These are phyloP conservation scores for Xerocomus potaroensis DNA, from an alignment of 768 basidiomycete genomes.

Conservation along the genomic window DNA sequence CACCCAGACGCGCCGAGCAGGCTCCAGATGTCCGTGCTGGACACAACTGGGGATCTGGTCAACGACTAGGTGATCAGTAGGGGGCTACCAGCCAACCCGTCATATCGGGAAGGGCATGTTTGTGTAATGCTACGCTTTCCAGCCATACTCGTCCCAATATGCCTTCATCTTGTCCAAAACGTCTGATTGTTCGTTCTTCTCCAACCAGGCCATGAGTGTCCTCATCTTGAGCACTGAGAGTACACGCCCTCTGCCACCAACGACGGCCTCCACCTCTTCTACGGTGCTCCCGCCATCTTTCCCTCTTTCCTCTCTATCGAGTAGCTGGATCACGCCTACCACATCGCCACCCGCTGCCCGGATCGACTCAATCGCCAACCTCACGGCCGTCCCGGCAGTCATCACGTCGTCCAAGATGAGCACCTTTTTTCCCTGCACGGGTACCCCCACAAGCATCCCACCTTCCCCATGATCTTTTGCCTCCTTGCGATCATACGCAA, in stretches of 20 bases:
- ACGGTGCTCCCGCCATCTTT: slow-evolving; percentile 62
- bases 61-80: slow-evolving; percentile 41
- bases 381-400: slow-evolving; percentile 86
- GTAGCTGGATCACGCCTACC: slow-evolving; percentile 81
- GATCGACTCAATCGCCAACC: slow-evolving; percentile 77
- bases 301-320: slow-evolving; percentile 60
- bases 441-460: slow-evolving; percentile 81
- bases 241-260: slow-evolving; percentile 66
- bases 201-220: slow-evolving; percentile 81
- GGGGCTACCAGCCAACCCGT: too few species aligned
- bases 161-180: slow-evolving; percentile 68
- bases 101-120: too few species aligned
- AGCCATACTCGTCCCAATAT: slow-evolving; percentile 44
- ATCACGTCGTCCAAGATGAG: slow-evolving; percentile 96
- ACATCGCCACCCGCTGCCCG: slow-evolving; percentile 67
- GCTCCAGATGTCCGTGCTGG: slow-evolving; percentile 26
- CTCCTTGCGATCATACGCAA: slow-evolving; percentile 94
- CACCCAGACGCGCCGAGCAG: slow-evolving; percentile 40
- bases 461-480: slow-evolving; percentile 96
- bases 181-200: slow-evolving; percentile 58
- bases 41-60: slow-evolving; percentile 52
- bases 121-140: slow-evolving; percentile 21
- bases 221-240: slow-evolving; percentile 79
- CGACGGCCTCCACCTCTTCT: slow-evolving; percentile 70
- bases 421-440: slow-evolving; percentile 75